Conservation (phyloP, 306 rosid genomes). For the Senna tora region DNA sequence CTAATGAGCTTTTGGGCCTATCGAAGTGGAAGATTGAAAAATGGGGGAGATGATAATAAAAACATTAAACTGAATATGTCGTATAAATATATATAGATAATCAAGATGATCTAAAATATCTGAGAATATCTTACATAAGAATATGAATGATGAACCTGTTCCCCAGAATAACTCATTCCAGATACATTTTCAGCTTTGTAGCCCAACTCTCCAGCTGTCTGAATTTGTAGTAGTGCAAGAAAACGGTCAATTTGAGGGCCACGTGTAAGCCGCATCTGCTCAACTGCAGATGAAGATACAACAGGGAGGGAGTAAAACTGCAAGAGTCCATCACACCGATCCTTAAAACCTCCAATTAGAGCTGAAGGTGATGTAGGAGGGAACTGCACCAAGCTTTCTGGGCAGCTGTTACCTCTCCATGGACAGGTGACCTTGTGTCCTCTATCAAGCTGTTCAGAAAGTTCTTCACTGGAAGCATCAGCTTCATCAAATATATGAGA, state of each 20-base stretch:
- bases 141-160: conserved; percentile 66
- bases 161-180: conserved; percentile 65
- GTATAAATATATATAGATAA: conserved; percentile 25
- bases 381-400: conserved; percentile 97
- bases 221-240: conserved; percentile 58
- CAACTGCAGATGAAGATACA: conserved; percentile 72
- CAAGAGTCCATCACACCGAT: conserved; percentile 94
- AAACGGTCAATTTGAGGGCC: conserved; percentile 72
- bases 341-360: conserved; percentile 92
- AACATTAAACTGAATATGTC: conserved; percentile 15
- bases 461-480: conserved; percentile 72
- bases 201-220: conserved; percentile 66
- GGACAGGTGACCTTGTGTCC: conserved; percentile 83
- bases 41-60: conserved; percentile 34
- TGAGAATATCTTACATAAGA: conserved; percentile 58
- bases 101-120: conserved; percentile 8
- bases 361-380: conserved; percentile 96
- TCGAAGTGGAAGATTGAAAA: conserved; percentile 33
- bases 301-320: conserved; percentile 83
- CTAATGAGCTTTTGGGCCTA: conserved; percentile 93
- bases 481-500: conserved; percentile 47
- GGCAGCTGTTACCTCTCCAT: conserved; percentile 98
- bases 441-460: conserved; percentile 79
- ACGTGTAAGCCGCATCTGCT: conserved; percentile 72
- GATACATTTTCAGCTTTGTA: conserved; percentile 63